phyloP scores from a whole-genome alignment of 164 flowering plant genomes.

The Litsea cubeba region DNA sequence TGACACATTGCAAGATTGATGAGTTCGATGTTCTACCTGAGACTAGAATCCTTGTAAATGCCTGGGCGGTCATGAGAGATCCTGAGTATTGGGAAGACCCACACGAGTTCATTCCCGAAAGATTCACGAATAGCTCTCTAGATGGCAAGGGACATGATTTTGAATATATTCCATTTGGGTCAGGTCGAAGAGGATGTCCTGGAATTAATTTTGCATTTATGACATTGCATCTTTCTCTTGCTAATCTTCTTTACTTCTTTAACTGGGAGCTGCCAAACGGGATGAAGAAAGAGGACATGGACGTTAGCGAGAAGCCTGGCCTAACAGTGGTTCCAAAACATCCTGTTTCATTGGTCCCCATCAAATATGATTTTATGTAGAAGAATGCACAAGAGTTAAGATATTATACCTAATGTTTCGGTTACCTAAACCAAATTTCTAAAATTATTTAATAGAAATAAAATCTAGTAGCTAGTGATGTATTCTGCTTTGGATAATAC shows the following conservation, averaged over 20 bases:
- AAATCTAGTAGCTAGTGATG: too few species aligned
- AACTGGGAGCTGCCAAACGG: slow-evolving; percentile 22
- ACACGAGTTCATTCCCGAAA: slow-evolving; percentile 22
- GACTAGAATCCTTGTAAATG: slow-evolving; percentile 25
- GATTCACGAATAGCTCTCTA: slow-evolving; percentile 14
- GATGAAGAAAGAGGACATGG: slow-evolving; percentile 9
- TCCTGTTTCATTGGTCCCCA: neutral
- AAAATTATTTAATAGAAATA: too few species aligned
- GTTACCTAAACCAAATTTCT: too few species aligned
- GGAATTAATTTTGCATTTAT: slow-evolving; percentile 22
- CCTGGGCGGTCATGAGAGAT: slow-evolving; percentile 26
- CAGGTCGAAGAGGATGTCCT: slow-evolving; percentile 27
- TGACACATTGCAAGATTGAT: slow-evolving; percentile 15
- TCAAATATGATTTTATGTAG: neutral
- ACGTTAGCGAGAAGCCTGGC: slow-evolving; percentile 23
- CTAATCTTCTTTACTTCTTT: slow-evolving; percentile 27
- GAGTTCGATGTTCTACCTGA: slow-evolving; percentile 24
- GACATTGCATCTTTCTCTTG: slow-evolving; percentile 19
- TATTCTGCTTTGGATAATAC: too few species aligned
- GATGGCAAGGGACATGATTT: slow-evolving; percentile 32
- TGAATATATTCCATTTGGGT: slow-evolving; percentile 28
- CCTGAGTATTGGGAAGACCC: slow-evolving; percentile 23
- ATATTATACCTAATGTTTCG: too few species aligned
- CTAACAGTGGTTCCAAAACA: slow-evolving; percentile 3
- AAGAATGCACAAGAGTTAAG: too few species aligned